Base-by-base conservation (phyloP, 2,329 filamentous ascomycete species). In the Aspergillus luchuensis region DNA sequence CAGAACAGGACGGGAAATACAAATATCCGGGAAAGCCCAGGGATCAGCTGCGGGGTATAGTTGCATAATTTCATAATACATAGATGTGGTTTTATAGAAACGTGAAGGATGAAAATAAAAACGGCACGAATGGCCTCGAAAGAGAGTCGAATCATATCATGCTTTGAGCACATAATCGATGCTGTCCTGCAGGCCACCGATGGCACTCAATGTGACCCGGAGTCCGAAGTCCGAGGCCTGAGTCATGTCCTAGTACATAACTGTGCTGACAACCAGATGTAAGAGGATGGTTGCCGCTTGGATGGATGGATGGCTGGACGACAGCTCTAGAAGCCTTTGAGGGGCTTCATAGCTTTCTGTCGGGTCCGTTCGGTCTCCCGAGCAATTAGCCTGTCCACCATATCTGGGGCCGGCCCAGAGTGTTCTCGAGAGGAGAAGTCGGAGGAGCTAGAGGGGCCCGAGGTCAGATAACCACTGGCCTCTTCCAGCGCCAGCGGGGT, bases 401-500 rank as follows among this genome's bases (percentile, higher is more conserved):
- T 23, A 21, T 78, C 74, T 21, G 71, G 65, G 8, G 72, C 62
- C 10, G 74, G 67, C 8, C 67, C 69, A 3, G 67, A 56, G 49
- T 68, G 33, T 19, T 71, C 71, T 39, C 70, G 63, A 21, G 68
- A 58, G 11, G 61, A 58, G 8, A 64, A 63, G 8, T 65, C 63
- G 5, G 63, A 66, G 1, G 62, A 56, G 39, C 59, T 63, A n/a
- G 66, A 62, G 25, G 71, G 64, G 21, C 77, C 76, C 7, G 73
- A 72, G 5, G 71, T 70, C 10, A 81, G 70, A 58, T 81, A 81
- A 53, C 75, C 76, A 45, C 76, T 74, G 6, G 73, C 69, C 33
- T 78, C 72, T 55, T 77, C 78, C 8, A 81, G 70, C 1, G 71
- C 75, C 51, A 81, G 67, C 11, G 79, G 79, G 4, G 79, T 81